phyloP scores from a whole-genome alignment of 2,329 filamentous ascomycete genomes.

The Neonectria neomacrospora region DNA sequence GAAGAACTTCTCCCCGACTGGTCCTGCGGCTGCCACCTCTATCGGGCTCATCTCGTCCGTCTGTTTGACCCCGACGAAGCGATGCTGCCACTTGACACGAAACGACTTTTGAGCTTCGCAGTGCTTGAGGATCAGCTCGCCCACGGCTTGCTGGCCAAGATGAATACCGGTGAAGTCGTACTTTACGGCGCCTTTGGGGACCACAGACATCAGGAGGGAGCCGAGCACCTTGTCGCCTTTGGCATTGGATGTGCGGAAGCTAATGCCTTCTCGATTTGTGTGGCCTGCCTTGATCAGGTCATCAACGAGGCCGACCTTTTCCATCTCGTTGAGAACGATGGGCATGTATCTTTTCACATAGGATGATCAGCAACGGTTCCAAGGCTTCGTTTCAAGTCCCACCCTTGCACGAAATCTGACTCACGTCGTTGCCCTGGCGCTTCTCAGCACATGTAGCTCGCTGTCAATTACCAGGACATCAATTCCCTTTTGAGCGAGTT shows the following conservation, averaged over 20 bases:
- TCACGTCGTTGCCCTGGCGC: not conserved
- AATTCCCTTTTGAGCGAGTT: not conserved
- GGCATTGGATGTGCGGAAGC: conserved; percentile 1
- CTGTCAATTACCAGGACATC: not conserved
- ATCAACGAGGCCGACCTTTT: conserved; percentile 2
- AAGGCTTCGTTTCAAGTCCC: not conserved
- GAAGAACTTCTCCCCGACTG: conserved; percentile 1
- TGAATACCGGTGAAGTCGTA: not conserved
- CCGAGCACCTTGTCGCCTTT: not conserved
- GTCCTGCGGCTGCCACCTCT: not conserved
- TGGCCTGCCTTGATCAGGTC: not conserved
- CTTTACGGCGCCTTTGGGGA: not conserved
- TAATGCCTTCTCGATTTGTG: conserved; percentile 2
- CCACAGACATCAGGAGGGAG: not conserved
- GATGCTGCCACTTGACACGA: conserved; percentile 3
- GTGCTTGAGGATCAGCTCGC: conserved; percentile 1
- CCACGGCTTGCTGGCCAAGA: conserved; percentile 2
- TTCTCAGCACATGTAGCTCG: not conserved
- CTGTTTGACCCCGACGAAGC: not conserved
- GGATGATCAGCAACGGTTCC: not conserved
- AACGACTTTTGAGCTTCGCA: not conserved
- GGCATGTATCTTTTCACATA: not conserved
- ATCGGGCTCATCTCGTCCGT: not conserved
- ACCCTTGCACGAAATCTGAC: not conserved
- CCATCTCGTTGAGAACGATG: not conserved